Conservation (phyloP, 306 rosid species). For the Amphicarpaea edgeworthii region DNA sequence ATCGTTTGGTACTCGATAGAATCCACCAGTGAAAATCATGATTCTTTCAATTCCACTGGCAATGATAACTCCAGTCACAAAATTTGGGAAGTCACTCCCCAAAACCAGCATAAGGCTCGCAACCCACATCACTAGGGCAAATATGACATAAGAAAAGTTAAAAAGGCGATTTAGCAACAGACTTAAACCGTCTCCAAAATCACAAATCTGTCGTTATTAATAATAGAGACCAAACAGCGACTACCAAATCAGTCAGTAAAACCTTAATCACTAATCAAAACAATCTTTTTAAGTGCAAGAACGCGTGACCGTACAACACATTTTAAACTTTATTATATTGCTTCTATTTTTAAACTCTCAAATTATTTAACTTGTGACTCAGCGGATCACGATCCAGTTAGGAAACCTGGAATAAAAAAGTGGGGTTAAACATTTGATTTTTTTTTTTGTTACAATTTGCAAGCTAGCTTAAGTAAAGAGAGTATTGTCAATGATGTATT, state of each 20-base stretch:
- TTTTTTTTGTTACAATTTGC: not conserved
- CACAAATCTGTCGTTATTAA: too few relatives aligned
- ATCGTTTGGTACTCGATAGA: slow-evolving; percentile 61
- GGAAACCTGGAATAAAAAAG: not conserved
- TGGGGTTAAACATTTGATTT: not conserved
- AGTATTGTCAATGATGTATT: not conserved
- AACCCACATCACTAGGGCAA: slow-evolving; percentile 58
- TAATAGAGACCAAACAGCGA: too few relatives aligned
- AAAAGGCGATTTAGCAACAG: slow-evolving; percentile 25
- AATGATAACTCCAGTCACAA: slow-evolving; percentile 66
- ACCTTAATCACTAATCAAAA: too few relatives aligned
- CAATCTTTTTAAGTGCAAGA: too few relatives aligned
- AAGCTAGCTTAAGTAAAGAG: not conserved
- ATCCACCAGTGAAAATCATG: slow-evolving; percentile 72
- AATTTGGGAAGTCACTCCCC: slow-evolving; percentile 64
- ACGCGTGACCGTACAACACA: too few relatives aligned
- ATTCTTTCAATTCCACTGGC: slow-evolving; percentile 73
- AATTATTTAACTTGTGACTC: too few relatives aligned
- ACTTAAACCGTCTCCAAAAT: too few relatives aligned
- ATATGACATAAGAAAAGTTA: slow-evolving; percentile 50
- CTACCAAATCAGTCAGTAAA: too few relatives aligned
- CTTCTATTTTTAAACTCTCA: too few relatives aligned
- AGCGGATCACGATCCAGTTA: too few relatives aligned
- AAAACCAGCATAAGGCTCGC: slow-evolving; percentile 80
- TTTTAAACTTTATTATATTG: too few relatives aligned